Percentiles rank a stretch among this genome's conserved stretches.
These are phyloP conservation scores for Isoetes taiwanensis DNA, from an alignment of 75 land plant genomes.

Conservation along the genomic window DNA sequence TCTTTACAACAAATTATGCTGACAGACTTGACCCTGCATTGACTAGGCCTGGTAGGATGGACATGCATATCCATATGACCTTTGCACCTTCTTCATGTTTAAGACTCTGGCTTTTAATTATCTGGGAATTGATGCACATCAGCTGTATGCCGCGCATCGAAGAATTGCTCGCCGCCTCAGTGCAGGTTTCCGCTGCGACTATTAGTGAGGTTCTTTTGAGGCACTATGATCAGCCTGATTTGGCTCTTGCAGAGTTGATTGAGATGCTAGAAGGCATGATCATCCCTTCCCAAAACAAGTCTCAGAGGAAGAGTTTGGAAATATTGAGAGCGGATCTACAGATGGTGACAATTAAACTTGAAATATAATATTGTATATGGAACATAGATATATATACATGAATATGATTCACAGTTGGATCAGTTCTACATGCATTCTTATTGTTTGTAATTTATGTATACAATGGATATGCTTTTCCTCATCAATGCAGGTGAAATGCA, in stretches of 20 bases:
- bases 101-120: constrained; percentile 48
- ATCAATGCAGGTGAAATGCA: too few species aligned
- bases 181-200: constrained; percentile 62
- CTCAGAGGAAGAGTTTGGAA: too few species aligned
- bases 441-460: too few species aligned
- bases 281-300: too few species aligned
- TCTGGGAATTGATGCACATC: constrained; percentile 44
- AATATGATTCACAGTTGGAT: too few species aligned
- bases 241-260: constrained; percentile 41
- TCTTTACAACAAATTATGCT: constrained; percentile 47
- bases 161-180: constrained; percentile 26
- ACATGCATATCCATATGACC: constrained; percentile 42
- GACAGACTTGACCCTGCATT: constrained; percentile 37
- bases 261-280: too few species aligned
- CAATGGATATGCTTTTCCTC: too few species aligned
- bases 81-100: constrained; percentile 48
- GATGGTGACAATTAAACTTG: too few species aligned
- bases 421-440: too few species aligned
- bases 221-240: constrained; percentile 21
- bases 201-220: constrained; percentile 57
- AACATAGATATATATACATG: too few species aligned
- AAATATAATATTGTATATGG: too few species aligned
- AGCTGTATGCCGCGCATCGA: constrained; percentile 29
- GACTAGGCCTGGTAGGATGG: constrained; percentile 56
- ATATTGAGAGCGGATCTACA: too few species aligned